A percentile compares a stretch with the other conserved stretches of the same genome.
Evolutionary conservation across 2,329 filamentous ascomycete genomes (phyloP).

Genomic region (Fusarium solani-melongenae): DNA sequence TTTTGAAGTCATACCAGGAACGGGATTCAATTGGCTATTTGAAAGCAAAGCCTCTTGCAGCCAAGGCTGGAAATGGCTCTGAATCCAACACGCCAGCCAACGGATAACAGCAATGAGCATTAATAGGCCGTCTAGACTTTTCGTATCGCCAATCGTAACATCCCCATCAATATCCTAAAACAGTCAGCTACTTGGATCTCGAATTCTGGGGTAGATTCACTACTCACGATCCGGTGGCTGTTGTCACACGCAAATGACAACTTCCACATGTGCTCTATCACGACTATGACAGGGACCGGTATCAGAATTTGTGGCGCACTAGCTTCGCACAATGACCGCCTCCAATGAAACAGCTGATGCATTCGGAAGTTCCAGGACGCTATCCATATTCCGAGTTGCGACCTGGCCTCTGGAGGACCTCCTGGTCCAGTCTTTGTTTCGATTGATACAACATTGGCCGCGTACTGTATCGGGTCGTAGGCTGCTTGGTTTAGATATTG

Average conservation of each 20-base stretch:
- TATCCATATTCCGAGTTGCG: constrained; percentile 7
- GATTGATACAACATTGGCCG: constrained; percentile 3
- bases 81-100: constrained; percentile 3
- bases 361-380: constrained; percentile 7
- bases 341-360: background rate
- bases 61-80: constrained; percentile 3
- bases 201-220: background rate
- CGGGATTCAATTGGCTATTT: background rate
- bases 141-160: constrained; percentile 12
- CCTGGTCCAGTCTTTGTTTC: background rate
- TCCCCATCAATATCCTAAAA: constrained; percentile 9
- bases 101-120: constrained; percentile 8
- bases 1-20: background rate
- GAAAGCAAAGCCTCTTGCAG: background rate
- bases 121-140: background rate
- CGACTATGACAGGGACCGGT: constrained; percentile 4
- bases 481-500: constrained; percentile 3
- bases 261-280: constrained; percentile 7
- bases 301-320: background rate
- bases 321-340: background rate
- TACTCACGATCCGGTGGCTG: constrained; percentile 5
- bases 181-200: background rate
- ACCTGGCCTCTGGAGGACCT: constrained; percentile 6
- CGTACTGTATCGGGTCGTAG: constrained; percentile 4
- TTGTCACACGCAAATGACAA: constrained; percentile 15